Evolutionary conservation across 768 basidiomycete genomes (phyloP), one percentile per base, ranked within the genome.

Genomic region (Boletus barrowsii): DNA sequence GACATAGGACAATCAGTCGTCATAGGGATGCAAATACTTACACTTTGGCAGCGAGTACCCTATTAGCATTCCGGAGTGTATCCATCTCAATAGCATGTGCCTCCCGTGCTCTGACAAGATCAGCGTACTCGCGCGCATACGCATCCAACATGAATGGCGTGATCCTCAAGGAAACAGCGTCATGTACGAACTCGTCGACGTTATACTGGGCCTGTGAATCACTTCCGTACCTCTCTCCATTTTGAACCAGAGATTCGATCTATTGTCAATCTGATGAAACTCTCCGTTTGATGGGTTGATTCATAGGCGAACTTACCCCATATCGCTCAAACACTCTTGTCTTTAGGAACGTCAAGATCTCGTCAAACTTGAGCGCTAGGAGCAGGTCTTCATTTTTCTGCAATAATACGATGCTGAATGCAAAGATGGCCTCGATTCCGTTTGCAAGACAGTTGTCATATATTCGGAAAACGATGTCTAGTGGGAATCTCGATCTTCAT

Each of bases 111-210:
- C 86, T 82, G 54, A 90, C 73, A 50, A 85, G 72, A 54, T 96
- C 94, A 58, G 90, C 84, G 66, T 93, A 96, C 73, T 97, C 94
- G 50, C 85, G 88, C 32, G 86, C 82, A 67, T 91, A 96, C 18
- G 83, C 79, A 64, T 98, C 96, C 39, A 98, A 77, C 92, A 95
- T 93, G 73, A 98, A 95, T 0, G 97, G 92, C 5, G 95, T 97
- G 59, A 99, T 93, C 57, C 81, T 81, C 62, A 97, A 73, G 20
- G 84, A 83, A 54, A 91, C 83, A 9, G 95, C 89, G 63, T 98
- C 94, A 53, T 83, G 79, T 5, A 98, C 88, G 69, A 98, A 95
- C 42, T 86, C 83, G 60, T 95, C 83, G 10, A 90, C 86, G 45
- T 78, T 76, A 62, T 92, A 91, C 66, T 71, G 70, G 51, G 68